Evolutionary conservation across 495 filamentous ascomycete genomes (phyloP).

Genomic region (Xylaria venustula): DNA sequence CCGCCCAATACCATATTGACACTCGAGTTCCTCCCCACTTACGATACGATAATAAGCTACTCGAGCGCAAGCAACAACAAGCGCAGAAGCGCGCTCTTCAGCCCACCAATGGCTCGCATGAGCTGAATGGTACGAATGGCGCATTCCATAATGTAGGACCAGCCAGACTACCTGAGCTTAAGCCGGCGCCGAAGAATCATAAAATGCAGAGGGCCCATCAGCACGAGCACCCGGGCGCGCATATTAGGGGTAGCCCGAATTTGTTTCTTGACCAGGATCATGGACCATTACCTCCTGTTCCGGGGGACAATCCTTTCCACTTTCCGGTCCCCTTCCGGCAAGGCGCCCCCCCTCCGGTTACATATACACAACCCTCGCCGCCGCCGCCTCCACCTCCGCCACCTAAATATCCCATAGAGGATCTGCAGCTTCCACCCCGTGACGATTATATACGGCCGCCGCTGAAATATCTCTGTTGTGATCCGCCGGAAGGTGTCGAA

Average conservation of each 20-base stretch:
- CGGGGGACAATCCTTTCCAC: slow-evolving; percentile 41
- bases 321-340: slow-evolving; percentile 41
- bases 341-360: slow-evolving; percentile 30
- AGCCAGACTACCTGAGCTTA: slow-evolving; percentile 67
- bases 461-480: slow-evolving; percentile 72
- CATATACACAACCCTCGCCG: slow-evolving; percentile 32
- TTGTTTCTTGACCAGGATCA: slow-evolving; percentile 35
- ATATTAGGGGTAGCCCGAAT: slow-evolving; percentile 42
- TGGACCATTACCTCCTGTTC: slow-evolving; percentile 36
- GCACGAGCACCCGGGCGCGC: slow-evolving; percentile 27
- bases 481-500: slow-evolving; percentile 45
- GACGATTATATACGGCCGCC: slow-evolving; percentile 62
- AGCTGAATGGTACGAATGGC: slow-evolving; percentile 36
- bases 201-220: slow-evolving; percentile 56
- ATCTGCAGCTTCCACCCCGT: slow-evolving; percentile 72
- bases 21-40: slow-evolving; percentile 81
- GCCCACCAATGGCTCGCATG: slow-evolving; percentile 33
- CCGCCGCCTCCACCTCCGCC: slow-evolving; percentile 70
- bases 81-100: slow-evolving; percentile 66
- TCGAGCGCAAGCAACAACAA: slow-evolving; percentile 68
- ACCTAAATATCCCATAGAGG: slow-evolving; percentile 93
- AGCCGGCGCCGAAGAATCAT: slow-evolving; percentile 75
- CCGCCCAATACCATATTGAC: slow-evolving; percentile 78
- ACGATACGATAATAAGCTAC: slow-evolving; percentile 73
- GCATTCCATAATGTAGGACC: slow-evolving; percentile 43